These are phyloP conservation scores for Blastobotrys muscicola DNA, from an alignment of 805 yeast species.

Conservation along the genomic window DNA sequence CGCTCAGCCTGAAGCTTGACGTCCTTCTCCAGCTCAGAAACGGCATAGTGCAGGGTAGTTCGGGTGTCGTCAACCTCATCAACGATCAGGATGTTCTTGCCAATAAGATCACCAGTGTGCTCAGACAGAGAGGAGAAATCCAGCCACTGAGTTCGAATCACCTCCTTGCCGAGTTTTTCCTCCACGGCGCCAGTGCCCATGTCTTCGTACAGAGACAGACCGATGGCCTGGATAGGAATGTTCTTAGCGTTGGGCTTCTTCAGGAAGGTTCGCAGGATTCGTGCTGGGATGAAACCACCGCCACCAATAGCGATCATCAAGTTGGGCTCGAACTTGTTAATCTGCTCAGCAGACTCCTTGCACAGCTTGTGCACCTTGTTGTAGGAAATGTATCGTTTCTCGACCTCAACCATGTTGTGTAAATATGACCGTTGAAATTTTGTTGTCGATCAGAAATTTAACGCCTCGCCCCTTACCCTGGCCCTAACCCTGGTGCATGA, in stretches of 20 bases:
- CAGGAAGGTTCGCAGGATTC: slow-evolving; percentile 87
- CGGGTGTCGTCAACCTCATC: slow-evolving; percentile 92
- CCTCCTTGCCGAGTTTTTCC: slow-evolving; percentile 66
- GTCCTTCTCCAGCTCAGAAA: slow-evolving; percentile 62
- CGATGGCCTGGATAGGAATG: slow-evolving; percentile 90
- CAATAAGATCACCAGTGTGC: slow-evolving; percentile 68
- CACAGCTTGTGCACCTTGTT: slow-evolving; percentile 77
- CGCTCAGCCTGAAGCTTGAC: slow-evolving; percentile 50
- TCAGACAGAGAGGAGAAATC: slow-evolving; percentile 64
- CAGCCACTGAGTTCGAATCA: slow-evolving; percentile 82
- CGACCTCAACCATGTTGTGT: slow-evolving; percentile 12
- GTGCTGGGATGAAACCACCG: slow-evolving; percentile 96
- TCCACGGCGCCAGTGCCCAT: slow-evolving; percentile 40
- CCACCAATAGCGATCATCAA: slow-evolving; percentile 85
- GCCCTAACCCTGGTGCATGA: too few species aligned
- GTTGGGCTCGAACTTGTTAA: slow-evolving; percentile 67
- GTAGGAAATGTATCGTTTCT: slow-evolving; percentile 54
- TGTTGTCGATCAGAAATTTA: too few species aligned
- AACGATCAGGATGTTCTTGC: slow-evolving; percentile 71
- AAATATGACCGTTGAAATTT: too few species aligned
- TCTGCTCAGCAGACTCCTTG: slow-evolving; percentile 50
- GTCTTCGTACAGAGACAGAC: slow-evolving; percentile 84
- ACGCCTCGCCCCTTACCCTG: too few species aligned
- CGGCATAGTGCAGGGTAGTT: slow-evolving; percentile 80
- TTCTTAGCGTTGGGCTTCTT: slow-evolving; percentile 83